phyloP scores from a whole-genome alignment of 257 asterid genomes.

The Solanum medicagineum region DNA sequence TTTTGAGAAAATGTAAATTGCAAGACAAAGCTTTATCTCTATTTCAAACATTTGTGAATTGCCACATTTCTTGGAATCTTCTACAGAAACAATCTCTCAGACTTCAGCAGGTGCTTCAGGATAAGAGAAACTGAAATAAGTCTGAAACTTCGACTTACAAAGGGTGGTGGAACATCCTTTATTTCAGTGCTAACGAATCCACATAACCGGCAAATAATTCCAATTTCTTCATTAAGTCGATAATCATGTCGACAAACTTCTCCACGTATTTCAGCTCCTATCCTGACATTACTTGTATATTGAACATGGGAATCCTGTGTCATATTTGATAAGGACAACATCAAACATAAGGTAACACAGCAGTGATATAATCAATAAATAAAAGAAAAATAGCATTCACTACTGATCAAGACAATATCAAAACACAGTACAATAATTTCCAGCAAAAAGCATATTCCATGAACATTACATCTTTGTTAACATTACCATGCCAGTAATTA shows the following conservation, averaged over 20 bases:
- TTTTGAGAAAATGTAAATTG: too few species aligned
- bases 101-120: background rate
- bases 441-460: background rate
- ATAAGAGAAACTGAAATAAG: background rate
- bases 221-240: constrained; percentile 71
- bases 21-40: background rate
- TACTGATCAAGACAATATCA: background rate
- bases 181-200: constrained; percentile 72
- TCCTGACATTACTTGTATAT: constrained; percentile 17
- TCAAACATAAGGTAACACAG: background rate
- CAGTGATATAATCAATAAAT: background rate
- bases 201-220: constrained; percentile 66
- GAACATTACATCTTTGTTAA: background rate
- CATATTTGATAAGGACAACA: background rate
- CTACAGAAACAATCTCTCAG: background rate
- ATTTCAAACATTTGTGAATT: background rate
- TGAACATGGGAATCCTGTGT: constrained; percentile 32
- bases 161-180: constrained; percentile 75
- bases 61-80: background rate
- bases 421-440: background rate
- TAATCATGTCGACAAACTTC: constrained; percentile 62
- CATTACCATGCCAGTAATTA: background rate
- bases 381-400: background rate
- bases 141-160: constrained; percentile 39
- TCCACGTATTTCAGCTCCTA: constrained; percentile 12